Evolutionary conservation across 2,329 filamentous ascomycete genomes (phyloP), one percentile per base, ranked within the genome.

Genomic region (Penicillium sp.): DNA sequence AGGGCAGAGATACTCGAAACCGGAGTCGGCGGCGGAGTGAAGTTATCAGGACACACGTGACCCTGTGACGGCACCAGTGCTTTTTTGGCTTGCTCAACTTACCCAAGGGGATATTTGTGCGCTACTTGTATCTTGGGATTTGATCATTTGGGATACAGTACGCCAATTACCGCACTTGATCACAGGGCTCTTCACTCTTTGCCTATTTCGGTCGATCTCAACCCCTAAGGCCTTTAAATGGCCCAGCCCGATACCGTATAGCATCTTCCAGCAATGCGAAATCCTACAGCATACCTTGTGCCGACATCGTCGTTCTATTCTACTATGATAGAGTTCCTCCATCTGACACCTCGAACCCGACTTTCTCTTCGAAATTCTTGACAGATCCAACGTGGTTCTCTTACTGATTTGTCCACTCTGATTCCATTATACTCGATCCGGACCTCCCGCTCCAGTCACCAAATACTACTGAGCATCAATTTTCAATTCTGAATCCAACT

Each of bases 21-120:
- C 30, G 45, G 29, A 26, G 30, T 33, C 26, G 36, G 26, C 23
- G 33, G 42, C 33, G 42, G 39, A 43, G 29, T 14, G 34, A 27
- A 29, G 33, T 33, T 26, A 11, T 33, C 20, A 16, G 32, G n/a
- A 18, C 29, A 3, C 4, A 51, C 48, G 48, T 51, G 48, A 47
- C 20, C 36, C 20, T n/a, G 36, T 45, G 45, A 45, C 47, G 41
- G 41, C 37, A 38, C 30, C 29, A 20, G 20, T 30, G 29, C 34
- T 41, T 41, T 48, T 41, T 30, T 33, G 16, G 30, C 18, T 30
- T 36, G 15, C 16, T 33, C 29, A 21, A 16, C n/a, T 4, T 14
- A 11, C n/a, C n/a, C n/a, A n/a, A n/a, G n/a, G n/a, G n/a, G n/a
- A n/a, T n/a, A n/a, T n/a, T n/a, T n/a, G n/a, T n/a, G n/a, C n/a